Percentiles rank a stretch among this genome's conserved stretches.
Evolutionary conservation across 1,139 yeast species (phyloP).

Genomic region (Yamadazyma trypodendri): DNA sequence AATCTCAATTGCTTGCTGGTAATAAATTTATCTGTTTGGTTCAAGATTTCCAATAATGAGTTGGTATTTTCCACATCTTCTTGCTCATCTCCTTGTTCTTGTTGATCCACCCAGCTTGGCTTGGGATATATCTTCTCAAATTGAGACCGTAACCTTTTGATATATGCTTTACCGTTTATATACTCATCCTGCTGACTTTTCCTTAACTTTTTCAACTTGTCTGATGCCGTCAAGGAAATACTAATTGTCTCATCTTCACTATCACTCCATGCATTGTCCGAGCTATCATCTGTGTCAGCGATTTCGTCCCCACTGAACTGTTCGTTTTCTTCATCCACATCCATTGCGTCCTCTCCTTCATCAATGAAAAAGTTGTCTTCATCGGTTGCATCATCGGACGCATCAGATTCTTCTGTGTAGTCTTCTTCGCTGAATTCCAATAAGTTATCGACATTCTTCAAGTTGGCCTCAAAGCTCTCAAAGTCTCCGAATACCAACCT

Average conservation of each 20-base stretch:
- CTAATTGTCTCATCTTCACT: slow-evolving; percentile 81
- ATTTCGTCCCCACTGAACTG: slow-evolving; percentile 27
- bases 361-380: slow-evolving; percentile 59
- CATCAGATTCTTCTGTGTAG: slow-evolving; percentile 21
- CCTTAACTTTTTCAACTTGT: slow-evolving; percentile 72
- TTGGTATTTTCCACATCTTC: slow-evolving; percentile 25
- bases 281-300: slow-evolving; percentile 23
- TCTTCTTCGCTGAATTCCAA: slow-evolving; percentile 33
- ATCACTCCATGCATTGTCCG: slow-evolving; percentile 77
- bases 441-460: slow-evolving; percentile 58
- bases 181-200: slow-evolving; percentile 56
- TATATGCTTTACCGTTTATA: slow-evolving; percentile 67
- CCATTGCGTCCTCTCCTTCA: slow-evolving; percentile 50
- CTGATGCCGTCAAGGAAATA: slow-evolving; percentile 60
- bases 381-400: slow-evolving; percentile 26
- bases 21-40: slow-evolving; percentile 56
- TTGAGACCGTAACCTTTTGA: slow-evolving; percentile 73
- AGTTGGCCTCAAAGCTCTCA: slow-evolving; percentile 70
- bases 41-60: slow-evolving; percentile 60
- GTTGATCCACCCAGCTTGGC: slow-evolving; percentile 77
- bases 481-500: slow-evolving; percentile 88
- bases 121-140: slow-evolving; percentile 85
- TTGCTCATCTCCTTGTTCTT: slow-evolving; percentile 23
- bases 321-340: slow-evolving; percentile 34
- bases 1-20: slow-evolving; percentile 52